Conservation (phyloP, 2,329 filamentous ascomycete genomes). For the Alternaria brassicicola region DNA sequence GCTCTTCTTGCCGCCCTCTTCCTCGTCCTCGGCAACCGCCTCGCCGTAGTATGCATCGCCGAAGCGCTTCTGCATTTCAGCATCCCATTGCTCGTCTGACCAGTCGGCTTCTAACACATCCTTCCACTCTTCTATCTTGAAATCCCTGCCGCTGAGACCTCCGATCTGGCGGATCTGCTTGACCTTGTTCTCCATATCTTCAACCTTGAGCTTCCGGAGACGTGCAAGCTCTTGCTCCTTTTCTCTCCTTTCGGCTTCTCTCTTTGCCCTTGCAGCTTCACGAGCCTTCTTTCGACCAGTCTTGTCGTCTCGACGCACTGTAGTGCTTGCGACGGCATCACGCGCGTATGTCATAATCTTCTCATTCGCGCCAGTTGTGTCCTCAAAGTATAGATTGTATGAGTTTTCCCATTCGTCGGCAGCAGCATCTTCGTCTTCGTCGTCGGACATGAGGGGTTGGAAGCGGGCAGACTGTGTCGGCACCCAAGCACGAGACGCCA, state of each 20-base stretch:
- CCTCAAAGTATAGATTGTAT: slow-evolving; percentile 96
- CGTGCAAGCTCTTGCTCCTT: slow-evolving; percentile 81
- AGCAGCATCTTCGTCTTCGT: slow-evolving; percentile 73
- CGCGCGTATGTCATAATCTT: slow-evolving; percentile 86
- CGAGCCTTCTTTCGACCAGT: slow-evolving; percentile 77
- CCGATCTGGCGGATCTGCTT: slow-evolving; percentile 88
- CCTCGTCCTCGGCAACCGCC: slow-evolving; percentile 56
- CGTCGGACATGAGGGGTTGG: slow-evolving; percentile 89
- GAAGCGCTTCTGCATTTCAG: slow-evolving; percentile 86
- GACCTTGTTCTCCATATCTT: slow-evolving; percentile 87
- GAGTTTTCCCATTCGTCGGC: slow-evolving; percentile 90
- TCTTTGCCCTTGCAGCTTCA: slow-evolving; percentile 76
- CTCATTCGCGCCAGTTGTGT: slow-evolving; percentile 86
- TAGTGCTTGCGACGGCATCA: slow-evolving; percentile 80
- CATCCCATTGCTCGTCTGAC: slow-evolving; percentile 88
- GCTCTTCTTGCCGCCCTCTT: slow-evolving; percentile 40
- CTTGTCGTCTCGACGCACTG: slow-evolving; percentile 82
- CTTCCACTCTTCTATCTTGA: slow-evolving; percentile 81
- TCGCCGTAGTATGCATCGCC: slow-evolving; percentile 89
- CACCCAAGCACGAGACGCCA: slow-evolving; percentile 90
- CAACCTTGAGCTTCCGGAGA: slow-evolving; percentile 84
- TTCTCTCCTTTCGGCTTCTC: slow-evolving; percentile 77
- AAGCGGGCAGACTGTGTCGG: slow-evolving; percentile 69
- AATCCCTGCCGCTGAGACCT: slow-evolving; percentile 70
- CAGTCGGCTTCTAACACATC: slow-evolving; percentile 85